Conservation (phyloP, 345 rosid genomes). For the Mangifera indica region DNA sequence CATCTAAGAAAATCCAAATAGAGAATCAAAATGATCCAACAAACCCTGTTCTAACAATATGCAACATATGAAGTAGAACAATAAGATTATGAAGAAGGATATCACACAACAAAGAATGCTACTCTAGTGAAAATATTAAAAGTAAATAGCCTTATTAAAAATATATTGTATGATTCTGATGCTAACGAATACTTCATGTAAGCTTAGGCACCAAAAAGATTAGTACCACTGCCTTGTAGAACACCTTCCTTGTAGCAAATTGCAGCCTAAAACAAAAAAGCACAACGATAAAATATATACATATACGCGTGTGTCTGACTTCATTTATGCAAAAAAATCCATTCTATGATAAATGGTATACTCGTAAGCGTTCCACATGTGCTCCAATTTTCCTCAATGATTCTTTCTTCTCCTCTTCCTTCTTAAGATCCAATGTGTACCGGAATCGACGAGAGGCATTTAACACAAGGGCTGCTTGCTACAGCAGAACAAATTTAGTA, state of each 20-base stretch:
- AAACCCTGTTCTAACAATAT: neutral
- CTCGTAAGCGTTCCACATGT: constrained; percentile 86
- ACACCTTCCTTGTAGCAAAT: constrained; percentile 67
- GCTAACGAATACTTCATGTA: neutral
- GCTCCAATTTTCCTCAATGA: constrained; percentile 71
- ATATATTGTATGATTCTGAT: neutral
- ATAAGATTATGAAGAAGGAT: neutral
- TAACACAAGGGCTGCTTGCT: constrained; percentile 98
- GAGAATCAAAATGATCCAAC: neutral
- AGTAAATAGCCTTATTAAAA: neutral
- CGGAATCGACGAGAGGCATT: constrained; percentile 97
- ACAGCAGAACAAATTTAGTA: constrained; percentile 21
- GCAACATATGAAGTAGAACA: neutral
- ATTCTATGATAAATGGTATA: constrained; percentile 28
- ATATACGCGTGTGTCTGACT: neutral
- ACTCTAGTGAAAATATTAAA: neutral
- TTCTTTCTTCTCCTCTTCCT: constrained; percentile 67
- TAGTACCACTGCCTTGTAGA: constrained; percentile 53
- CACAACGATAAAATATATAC: constrained; percentile 4
- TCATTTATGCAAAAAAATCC: neutral
- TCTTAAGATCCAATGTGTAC: constrained; percentile 89
- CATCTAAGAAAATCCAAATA: neutral
- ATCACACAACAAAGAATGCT: constrained; percentile 4
- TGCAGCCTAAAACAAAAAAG: constrained; percentile 67
- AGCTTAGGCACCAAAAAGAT: constrained; percentile 4